A percentile compares a stretch with the other conserved stretches of the same genome.
These are phyloP conservation scores for Chaetomium olivaceum DNA, from an alignment of 2,329 filamentous ascomycete genomes.

Conservation along the genomic window DNA sequence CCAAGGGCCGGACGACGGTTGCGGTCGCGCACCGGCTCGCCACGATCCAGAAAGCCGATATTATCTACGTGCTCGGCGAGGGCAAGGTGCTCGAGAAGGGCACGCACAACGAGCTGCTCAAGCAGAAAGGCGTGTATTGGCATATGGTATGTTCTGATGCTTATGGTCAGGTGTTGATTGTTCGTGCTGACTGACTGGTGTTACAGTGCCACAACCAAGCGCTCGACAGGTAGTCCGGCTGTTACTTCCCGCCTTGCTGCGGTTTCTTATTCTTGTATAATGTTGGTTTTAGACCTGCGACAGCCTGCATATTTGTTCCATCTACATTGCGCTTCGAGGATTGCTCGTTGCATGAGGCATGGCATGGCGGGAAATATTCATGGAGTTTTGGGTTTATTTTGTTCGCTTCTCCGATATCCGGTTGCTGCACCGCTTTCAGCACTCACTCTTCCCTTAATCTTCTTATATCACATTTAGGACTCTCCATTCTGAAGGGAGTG, in stretches of 20 bases:
- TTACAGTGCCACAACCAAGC: slow-evolving; percentile 60
- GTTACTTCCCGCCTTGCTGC: background rate
- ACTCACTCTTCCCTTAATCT: background rate
- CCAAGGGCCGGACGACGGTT: slow-evolving; percentile 64
- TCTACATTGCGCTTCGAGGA: background rate
- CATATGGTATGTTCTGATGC: slow-evolving; percentile 53
- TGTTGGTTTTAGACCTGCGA: background rate
- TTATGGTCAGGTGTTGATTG: background rate
- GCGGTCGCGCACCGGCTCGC: slow-evolving; percentile 77
- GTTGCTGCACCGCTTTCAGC: background rate
- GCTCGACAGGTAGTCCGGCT: slow-evolving; percentile 48
- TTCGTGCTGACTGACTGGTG: slow-evolving; percentile 26
- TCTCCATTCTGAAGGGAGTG: background rate
- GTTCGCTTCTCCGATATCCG: background rate
- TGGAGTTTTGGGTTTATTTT: background rate
- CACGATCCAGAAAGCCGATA: slow-evolving; percentile 75
- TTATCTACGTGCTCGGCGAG: slow-evolving; percentile 76
- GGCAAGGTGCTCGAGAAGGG: slow-evolving; percentile 59
- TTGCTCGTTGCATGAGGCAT: background rate
- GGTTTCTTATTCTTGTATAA: background rate
- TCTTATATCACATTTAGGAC: background rate
- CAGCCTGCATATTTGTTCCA: background rate
- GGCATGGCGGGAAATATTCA: background rate
- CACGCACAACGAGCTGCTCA: slow-evolving; percentile 53
- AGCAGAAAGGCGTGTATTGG: slow-evolving; percentile 56